These are phyloP conservation scores for Penicillium silybi DNA, from an alignment of 495 filamentous ascomycete genomes.

Conservation along the genomic window DNA sequence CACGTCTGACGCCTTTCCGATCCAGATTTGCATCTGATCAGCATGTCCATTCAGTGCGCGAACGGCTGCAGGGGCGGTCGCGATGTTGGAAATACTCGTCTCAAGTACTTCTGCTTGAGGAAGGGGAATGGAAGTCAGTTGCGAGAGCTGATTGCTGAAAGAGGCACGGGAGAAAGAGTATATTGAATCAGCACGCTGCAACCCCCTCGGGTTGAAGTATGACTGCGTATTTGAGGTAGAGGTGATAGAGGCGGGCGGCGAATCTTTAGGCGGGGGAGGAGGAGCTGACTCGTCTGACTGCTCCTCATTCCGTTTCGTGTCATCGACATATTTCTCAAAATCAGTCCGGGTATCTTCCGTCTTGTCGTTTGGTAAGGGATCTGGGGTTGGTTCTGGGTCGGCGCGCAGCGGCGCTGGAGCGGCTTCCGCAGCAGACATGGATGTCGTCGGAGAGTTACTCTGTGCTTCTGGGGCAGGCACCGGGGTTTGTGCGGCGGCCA, in stretches of 20 bases:
- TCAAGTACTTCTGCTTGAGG: constrained; percentile 79
- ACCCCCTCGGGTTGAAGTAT: constrained; percentile 49
- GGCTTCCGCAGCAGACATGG: constrained; percentile 35
- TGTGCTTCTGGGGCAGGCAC: constrained; percentile 9
- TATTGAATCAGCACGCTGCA: constrained; percentile 67
- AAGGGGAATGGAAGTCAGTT: constrained; percentile 78
- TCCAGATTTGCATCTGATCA: constrained; percentile 89
- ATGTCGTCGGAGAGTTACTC: constrained; percentile 13
- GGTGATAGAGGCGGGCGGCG: constrained; percentile 27
- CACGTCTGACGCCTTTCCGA: constrained; percentile 82
- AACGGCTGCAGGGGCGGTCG: constrained; percentile 73
- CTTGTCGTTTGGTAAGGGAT: constrained; percentile 5
- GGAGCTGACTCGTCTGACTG: constrained; percentile 25
- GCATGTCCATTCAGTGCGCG: constrained; percentile 75
- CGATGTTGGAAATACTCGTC: constrained; percentile 74
- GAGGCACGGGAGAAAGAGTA: constrained; percentile 86
- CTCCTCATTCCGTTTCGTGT: constrained; percentile 38
- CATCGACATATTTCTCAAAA: constrained; percentile 45
- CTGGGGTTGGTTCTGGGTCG: constrained; percentile 9
- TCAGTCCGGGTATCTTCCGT: constrained; percentile 30
- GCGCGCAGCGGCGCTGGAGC: constrained; percentile 22
- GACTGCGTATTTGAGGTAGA: constrained; percentile 43
- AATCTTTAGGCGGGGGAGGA: constrained; percentile 41
- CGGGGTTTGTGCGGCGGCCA: constrained; percentile 2
- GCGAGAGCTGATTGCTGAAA: constrained; percentile 85